Conservation (phyloP, 176 grass and related monocot genomes). For the Musa troglodytarum region DNA sequence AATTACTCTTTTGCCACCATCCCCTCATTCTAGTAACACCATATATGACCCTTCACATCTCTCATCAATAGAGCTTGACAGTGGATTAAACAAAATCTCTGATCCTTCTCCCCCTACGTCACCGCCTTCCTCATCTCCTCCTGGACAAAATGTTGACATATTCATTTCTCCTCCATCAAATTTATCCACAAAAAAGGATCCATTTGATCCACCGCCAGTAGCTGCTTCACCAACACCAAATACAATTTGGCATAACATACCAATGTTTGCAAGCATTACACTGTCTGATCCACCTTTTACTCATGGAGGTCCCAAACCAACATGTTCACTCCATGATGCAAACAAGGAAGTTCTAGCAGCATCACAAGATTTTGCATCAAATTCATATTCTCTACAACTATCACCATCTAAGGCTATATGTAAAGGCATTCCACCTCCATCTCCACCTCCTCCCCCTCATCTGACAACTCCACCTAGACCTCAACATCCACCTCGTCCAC, state of each 20-base stretch:
- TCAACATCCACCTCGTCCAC: neutral
- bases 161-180: neutral
- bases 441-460: neutral
- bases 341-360: neutral
- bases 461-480: neutral
- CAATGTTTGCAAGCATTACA: too few species aligned
- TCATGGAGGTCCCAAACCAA: neutral
- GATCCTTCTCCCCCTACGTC: neutral
- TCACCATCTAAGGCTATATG: neutral
- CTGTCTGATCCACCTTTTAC: too few species aligned
- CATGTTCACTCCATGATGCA: neutral
- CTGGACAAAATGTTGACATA: conserved; percentile 14
- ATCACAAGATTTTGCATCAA: neutral
- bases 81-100: neutral
- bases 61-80: conserved; percentile 1
- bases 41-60: conserved; percentile 11
- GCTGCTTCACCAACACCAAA: conserved; percentile 4
- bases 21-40: neutral
- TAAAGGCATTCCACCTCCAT: neutral
- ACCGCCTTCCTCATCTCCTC: neutral
- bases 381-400: neutral
- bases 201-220: neutral
- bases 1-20: neutral
- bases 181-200: neutral
- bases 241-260: too few species aligned